phyloP scores from a whole-genome alignment of 805 yeast species.

The Starmerella tilneyi region DNA sequence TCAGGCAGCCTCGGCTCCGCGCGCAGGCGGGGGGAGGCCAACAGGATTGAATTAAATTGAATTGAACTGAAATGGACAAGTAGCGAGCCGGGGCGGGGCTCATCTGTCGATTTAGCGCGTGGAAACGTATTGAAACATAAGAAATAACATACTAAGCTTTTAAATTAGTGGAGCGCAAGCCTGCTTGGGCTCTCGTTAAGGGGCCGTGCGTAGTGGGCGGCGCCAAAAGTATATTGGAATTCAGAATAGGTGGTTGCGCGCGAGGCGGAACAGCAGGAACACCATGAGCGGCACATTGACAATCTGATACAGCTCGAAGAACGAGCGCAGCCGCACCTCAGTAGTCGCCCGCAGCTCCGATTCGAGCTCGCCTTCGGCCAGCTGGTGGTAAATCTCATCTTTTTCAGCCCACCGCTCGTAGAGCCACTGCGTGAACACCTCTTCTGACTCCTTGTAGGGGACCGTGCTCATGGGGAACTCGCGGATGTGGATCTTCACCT shows the following conservation, averaged over 20 bases:
- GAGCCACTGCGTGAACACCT: constrained; percentile 65
- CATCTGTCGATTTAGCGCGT: too few relatives aligned
- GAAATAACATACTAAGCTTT: too few relatives aligned
- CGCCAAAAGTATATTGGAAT: too few relatives aligned
- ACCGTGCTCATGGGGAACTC: constrained; percentile 49
- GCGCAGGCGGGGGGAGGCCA: too few relatives aligned
- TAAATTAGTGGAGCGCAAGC: too few relatives aligned
- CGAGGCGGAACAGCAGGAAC: constrained; percentile 17
- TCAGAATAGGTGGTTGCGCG: constrained; percentile 1
- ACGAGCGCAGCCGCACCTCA: constrained; percentile 24
- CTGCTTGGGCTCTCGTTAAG: too few relatives aligned
- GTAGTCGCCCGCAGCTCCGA: constrained; percentile 19
- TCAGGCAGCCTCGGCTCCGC: too few relatives aligned
- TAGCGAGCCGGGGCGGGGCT: too few relatives aligned
- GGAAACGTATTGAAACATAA: too few relatives aligned
- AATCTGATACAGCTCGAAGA: constrained; percentile 29
- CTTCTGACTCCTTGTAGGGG: constrained; percentile 45
- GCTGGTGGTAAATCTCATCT: constrained; percentile 58
- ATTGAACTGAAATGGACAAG: too few relatives aligned
- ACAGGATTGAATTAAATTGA: too few relatives aligned
- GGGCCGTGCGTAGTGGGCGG: too few relatives aligned
- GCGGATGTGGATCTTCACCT: constrained; percentile 55
- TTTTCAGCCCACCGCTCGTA: constrained; percentile 63
- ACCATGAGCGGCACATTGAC: constrained; percentile 30
- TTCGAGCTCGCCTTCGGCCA: constrained; percentile 45